Base-by-base conservation (phyloP, 495 filamentous ascomycete species). In the Lepraria neglecta region DNA sequence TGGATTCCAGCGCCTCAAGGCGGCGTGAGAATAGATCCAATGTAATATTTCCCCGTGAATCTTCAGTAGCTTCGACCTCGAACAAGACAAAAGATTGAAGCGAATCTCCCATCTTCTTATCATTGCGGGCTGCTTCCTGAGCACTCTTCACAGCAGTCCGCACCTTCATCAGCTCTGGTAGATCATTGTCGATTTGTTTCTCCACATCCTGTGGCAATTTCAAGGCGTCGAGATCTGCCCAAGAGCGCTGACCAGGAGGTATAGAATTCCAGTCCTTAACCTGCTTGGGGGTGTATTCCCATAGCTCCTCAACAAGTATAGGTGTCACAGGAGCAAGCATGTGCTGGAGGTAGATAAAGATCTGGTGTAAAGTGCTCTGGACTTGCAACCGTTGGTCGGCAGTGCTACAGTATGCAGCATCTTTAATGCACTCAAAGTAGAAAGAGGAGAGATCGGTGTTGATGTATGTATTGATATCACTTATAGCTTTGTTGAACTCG, bases 351-450 rank as follows among this genome's bases (percentile, higher is more conserved):
- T 87, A 80, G 4, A 76, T 69, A 51, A 88, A 84, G 51, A 97
- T 81, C 53, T 87, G 74, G 66, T 82, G 82, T 21, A 96, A 69
- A 10, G 91, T 88, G 12, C 81, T 84, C 66, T 89, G 87, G 4
- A 81, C 81, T 21, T 77, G 71, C 10, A 75, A 73, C 24, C 84
- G 73, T 64, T 76, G 76, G 4, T 63, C 70, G 55, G 78, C 80
- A 56, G 79, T 76, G 46, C 82, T 81, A 59, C 82, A 81, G 27
- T 86, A 86, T 33, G 90, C 90, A 75, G 88, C 78, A 69, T 99
- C 94, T 72, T 97, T 99, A 69, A 91, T 76, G 0, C 87, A 82
- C 70, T 97, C 94, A 56, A 97, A 83, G 74, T 97, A 97, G 70
- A 97, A 95, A 0, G 92, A 83, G 0, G 92, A 97, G 28, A 99